phyloP scores from a whole-genome alignment of 2,329 filamentous ascomycete genomes.

The Cryphonectria carpinicola region DNA sequence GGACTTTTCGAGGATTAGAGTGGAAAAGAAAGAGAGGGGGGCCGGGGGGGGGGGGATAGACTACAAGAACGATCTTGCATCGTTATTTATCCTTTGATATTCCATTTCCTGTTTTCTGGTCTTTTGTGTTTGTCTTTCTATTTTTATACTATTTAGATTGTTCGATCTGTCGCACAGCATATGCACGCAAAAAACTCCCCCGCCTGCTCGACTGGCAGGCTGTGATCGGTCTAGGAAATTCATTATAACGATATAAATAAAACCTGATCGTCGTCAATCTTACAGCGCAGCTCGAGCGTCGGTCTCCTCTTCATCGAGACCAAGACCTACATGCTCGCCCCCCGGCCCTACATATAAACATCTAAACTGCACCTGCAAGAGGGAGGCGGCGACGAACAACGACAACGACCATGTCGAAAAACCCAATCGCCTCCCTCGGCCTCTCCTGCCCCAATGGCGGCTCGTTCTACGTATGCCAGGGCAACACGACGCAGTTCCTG shows the following conservation, averaged over 20 bases:
- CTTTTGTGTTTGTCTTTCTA: not conserved
- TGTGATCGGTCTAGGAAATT: not conserved
- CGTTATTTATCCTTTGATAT: not conserved
- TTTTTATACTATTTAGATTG: not conserved
- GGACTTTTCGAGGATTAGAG: no score
- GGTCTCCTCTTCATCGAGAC: not conserved
- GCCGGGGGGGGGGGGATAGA: not conserved
- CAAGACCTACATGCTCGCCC: not conserved
- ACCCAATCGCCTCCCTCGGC: constrained; percentile 22
- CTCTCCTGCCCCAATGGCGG: constrained; percentile 37
- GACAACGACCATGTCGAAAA: constrained; percentile 5
- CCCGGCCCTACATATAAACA: not conserved
- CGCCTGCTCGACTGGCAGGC: not conserved
- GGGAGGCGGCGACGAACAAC: not conserved
- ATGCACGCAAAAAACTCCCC: not conserved
- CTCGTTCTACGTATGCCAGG: constrained; percentile 42
- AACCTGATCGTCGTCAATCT: not conserved
- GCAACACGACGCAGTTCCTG: constrained; percentile 40
- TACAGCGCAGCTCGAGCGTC: not conserved
- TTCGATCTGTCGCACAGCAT: not conserved
- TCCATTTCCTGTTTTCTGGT: not conserved
- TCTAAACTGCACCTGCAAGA: not conserved
- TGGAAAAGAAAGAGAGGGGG: not conserved
- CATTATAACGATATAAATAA: not conserved
- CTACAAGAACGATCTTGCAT: not conserved